Evolutionary conservation across 768 basidiomycete genomes (phyloP).

Genomic region (Auricularia heimuer): DNA sequence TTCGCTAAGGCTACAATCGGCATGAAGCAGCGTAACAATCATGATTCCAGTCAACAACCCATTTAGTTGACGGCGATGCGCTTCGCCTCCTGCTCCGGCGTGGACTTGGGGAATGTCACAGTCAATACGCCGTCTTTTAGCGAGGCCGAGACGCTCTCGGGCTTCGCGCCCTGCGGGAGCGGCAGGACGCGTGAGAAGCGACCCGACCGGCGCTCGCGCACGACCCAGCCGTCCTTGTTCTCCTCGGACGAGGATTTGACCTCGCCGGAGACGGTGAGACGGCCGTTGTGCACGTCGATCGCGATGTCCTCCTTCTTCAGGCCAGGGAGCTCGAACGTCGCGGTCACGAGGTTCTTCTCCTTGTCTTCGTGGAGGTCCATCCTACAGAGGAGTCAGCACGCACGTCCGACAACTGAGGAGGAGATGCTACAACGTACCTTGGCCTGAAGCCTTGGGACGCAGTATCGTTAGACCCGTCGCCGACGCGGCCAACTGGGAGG

Average conservation of each 20-base stretch:
- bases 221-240: constrained; percentile 26
- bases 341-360: constrained; percentile 33
- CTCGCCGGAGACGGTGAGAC: constrained; percentile 40
- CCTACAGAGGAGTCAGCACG: background rate
- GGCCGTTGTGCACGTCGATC: constrained; percentile 33
- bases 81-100: constrained; percentile 16
- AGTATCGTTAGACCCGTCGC: background rate
- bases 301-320: constrained; percentile 30
- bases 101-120: constrained; percentile 43
- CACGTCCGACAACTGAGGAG: background rate
- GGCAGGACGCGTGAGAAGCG: constrained; percentile 40
- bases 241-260: constrained; percentile 20
- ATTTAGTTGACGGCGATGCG: background rate
- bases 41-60: too few relatives aligned
- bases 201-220: constrained; percentile 40
- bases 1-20: too few relatives aligned
- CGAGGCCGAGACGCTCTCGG: constrained; percentile 29
- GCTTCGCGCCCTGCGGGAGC: constrained; percentile 39
- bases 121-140: constrained; percentile 44
- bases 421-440: background rate
- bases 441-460: background rate
- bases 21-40: too few relatives aligned
- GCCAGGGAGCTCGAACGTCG: constrained; percentile 48
- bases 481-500: background rate
- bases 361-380: constrained; percentile 39